phyloP scores from a whole-genome alignment of 2,329 filamentous ascomycete species.

The Aspergillus uvarum region DNA sequence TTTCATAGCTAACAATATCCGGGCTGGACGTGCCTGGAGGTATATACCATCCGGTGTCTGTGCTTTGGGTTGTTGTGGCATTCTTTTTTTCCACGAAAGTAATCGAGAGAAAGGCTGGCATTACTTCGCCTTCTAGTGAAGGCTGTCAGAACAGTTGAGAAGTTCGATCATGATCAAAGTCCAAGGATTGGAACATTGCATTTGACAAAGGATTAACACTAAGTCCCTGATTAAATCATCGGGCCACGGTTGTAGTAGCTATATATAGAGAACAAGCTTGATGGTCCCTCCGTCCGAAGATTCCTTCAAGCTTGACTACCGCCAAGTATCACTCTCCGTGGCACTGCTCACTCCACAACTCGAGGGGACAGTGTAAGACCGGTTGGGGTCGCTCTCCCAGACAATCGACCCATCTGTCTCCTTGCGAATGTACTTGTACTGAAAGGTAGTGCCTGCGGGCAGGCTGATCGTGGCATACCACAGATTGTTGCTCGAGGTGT shows the following conservation, averaged over 20 bases:
- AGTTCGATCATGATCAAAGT: no score
- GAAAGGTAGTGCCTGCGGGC: constrained; percentile 54
- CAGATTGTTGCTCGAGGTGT: constrained; percentile 59
- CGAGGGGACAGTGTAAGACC: constrained; percentile 42
- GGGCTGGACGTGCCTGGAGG: not conserved
- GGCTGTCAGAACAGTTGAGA: no score
- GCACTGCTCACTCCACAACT: constrained; percentile 33
- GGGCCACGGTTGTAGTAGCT: no score
- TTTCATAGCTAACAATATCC: not conserved
- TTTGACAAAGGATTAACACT: no score
- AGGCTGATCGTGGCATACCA: constrained; percentile 62
- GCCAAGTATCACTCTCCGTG: constrained; percentile 42
- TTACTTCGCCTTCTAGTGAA: no score
- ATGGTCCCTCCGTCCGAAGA: not conserved
- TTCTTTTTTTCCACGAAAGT: no score
- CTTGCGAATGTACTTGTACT: constrained; percentile 70
- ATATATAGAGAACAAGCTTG: not conserved
- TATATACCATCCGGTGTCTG: not conserved
- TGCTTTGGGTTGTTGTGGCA: not conserved
- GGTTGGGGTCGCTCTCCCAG: constrained; percentile 63
- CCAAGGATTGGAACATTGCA: no score
- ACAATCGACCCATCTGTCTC: constrained; percentile 53
- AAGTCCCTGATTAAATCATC: no score
- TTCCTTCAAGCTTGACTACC: constrained; percentile 10
- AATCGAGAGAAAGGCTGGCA: no score